Conservation (phyloP, 1,284 basidiomycete genomes). For the Pascua sp. region DNA sequence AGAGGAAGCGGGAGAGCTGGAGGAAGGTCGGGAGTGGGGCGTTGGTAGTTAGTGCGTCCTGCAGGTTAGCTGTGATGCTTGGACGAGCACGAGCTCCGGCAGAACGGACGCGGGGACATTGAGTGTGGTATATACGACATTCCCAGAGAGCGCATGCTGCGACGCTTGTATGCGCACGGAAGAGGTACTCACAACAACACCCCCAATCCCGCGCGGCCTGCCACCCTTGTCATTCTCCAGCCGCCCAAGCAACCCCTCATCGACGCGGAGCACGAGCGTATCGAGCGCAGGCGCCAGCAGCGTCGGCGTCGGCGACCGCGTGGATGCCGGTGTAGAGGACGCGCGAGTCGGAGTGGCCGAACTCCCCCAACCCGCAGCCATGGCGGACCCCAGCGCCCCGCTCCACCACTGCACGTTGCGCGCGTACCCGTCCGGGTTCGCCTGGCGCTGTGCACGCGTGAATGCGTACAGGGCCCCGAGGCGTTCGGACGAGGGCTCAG, state of each 20-base stretch:
- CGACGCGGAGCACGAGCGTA: slow-evolving; percentile 64
- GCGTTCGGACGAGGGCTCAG: slow-evolving; percentile 54
- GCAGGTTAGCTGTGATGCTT: not conserved
- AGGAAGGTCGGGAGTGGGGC: slow-evolving; percentile 42
- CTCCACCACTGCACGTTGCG: slow-evolving; percentile 87
- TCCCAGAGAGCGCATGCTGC: no score
- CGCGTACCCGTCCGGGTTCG: slow-evolving; percentile 77
- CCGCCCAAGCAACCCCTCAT: slow-evolving; percentile 59
- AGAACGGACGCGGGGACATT: no score
- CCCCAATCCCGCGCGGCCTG: slow-evolving; percentile 73
- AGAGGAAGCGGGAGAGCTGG: slow-evolving; percentile 56
- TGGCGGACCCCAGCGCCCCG: slow-evolving; percentile 61
- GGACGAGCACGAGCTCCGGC: no score
- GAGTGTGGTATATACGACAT: no score
- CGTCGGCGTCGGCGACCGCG: slow-evolving; percentile 4
- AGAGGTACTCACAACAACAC: slow-evolving; percentile 67
- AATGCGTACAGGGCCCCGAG: slow-evolving; percentile 84
- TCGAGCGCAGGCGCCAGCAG: slow-evolving; percentile 38
- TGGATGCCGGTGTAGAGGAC: slow-evolving; percentile 5
- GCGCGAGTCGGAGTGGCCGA: not conserved
- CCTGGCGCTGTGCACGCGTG: slow-evolving; percentile 73
- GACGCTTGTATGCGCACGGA: not conserved
- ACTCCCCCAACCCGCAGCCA: slow-evolving; percentile 60
- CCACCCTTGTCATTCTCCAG: slow-evolving; percentile 52
- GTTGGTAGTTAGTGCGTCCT: slow-evolving; percentile 32